Conservation (phyloP, 2,329 filamentous ascomycete species). For the Elsinoe necatrix region DNA sequence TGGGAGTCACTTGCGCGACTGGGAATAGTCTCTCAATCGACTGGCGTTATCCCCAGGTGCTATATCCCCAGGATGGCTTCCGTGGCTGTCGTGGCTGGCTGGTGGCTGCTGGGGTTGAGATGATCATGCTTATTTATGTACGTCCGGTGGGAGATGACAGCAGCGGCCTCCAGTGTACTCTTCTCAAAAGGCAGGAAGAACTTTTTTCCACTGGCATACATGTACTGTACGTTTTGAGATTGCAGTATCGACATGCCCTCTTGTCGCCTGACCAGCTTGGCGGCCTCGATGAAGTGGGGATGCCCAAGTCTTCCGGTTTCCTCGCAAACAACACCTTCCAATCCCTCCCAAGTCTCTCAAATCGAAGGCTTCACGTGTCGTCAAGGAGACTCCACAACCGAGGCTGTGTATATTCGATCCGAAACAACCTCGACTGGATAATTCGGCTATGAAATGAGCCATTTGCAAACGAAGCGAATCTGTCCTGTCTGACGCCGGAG, state of each 20-base stretch:
- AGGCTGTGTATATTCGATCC: background rate
- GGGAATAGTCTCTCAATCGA: background rate
- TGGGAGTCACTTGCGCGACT: background rate
- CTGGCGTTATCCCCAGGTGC: background rate
- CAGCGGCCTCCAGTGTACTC: background rate
- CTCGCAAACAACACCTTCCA: background rate
- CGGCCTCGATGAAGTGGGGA: slow-evolving; percentile 5
- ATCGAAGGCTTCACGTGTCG: slow-evolving; percentile 4
- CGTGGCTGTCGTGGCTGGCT: background rate
- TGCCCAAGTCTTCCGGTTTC: background rate
- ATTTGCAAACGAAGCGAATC: background rate
- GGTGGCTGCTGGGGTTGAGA: background rate
- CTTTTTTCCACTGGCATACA: background rate
- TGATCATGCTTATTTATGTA: background rate
- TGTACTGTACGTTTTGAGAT: background rate
- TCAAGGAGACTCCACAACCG: background rate
- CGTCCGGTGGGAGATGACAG: background rate
- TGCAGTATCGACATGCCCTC: background rate
- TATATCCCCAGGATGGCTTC: background rate
- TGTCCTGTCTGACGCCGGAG: slow-evolving; percentile 5
- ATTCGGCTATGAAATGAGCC: slow-evolving; percentile 4
- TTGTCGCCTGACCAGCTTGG: slow-evolving; percentile 12
- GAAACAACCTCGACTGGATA: slow-evolving; percentile 1
- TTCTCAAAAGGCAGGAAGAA: background rate
- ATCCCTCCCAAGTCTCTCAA: background rate